Percentiles rank a stretch among this genome's conserved stretches.
These are phyloP conservation scores for Rubia balearica DNA, from an alignment of 305 asterid species.

Conservation along the genomic window DNA sequence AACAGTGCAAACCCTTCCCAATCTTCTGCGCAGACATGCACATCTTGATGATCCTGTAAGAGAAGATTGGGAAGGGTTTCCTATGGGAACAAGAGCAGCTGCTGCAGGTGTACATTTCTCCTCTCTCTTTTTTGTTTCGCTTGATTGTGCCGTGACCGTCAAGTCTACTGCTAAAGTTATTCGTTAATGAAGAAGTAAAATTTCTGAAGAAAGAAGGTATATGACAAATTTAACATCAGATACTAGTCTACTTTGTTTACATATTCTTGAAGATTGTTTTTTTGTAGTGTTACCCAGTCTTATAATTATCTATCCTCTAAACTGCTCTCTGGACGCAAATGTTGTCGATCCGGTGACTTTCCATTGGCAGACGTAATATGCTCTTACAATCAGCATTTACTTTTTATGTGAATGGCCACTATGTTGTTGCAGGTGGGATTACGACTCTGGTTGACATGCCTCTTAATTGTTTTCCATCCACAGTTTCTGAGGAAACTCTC, in stretches of 20 bases:
- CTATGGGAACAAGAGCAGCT: constrained; percentile 95
- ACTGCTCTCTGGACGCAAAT: constrained; percentile 4
- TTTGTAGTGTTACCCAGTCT: not conserved
- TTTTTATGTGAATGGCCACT: not conserved
- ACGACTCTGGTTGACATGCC: constrained; percentile 99
- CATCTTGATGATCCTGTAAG: constrained; percentile 98
- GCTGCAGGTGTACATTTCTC: constrained; percentile 61
- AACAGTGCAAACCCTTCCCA: no score
- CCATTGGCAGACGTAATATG: no score
- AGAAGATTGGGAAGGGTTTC: constrained; percentile 98
- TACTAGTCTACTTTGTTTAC: not conserved
- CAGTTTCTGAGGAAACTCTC: constrained; percentile 74
- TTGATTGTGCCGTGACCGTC: no score
- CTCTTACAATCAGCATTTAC: not conserved
- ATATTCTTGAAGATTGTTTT: not conserved
- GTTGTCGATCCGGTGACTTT: not conserved
- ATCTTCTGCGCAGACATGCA: constrained; percentile 61
- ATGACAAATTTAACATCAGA: not conserved
- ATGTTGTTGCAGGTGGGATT: constrained; percentile 58
- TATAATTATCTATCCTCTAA: not conserved
- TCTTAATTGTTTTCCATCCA: constrained; percentile 75
- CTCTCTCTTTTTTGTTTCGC: not conserved
- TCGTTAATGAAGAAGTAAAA: no score
- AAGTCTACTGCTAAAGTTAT: no score
- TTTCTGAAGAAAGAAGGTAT: not conserved